phyloP scores from a whole-genome alignment of 176 grass and related monocot species.

The Musa troglodytarum region DNA sequence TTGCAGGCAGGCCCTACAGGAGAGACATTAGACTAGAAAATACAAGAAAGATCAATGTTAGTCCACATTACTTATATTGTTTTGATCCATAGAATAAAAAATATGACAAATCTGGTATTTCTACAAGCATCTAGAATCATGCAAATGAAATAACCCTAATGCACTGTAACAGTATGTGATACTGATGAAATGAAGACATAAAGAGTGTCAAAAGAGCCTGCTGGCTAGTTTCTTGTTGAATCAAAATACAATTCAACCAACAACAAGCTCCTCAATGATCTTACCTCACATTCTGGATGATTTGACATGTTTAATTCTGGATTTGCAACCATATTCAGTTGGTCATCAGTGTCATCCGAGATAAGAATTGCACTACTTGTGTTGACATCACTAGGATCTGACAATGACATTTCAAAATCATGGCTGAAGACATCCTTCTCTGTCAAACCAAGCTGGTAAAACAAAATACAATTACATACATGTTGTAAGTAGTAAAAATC shows the following conservation, averaged over 20 bases:
- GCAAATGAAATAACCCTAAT: not conserved
- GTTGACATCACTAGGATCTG: constrained; percentile 82
- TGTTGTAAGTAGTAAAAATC: constrained; percentile 16
- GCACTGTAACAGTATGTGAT: not conserved
- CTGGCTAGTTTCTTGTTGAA: not conserved
- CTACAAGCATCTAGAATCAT: not conserved
- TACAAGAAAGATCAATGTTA: constrained; percentile 9
- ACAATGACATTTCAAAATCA: constrained; percentile 50
- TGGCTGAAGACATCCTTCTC: constrained; percentile 86
- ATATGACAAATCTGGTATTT: not conserved
- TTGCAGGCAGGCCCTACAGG: constrained; percentile 12
- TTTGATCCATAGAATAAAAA: constrained; percentile 4
- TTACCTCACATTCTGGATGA: constrained; percentile 68
- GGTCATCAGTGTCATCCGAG: constrained; percentile 75
- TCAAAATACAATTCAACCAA: not conserved
- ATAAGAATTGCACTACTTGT: constrained; percentile 73
- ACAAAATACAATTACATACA: constrained; percentile 22
- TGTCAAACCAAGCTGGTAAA: constrained; percentile 59
- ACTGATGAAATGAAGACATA: not conserved
- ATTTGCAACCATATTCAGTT: constrained; percentile 45
- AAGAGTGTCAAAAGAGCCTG: not conserved
- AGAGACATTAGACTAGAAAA: constrained; percentile 40
- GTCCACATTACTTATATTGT: constrained; percentile 4
- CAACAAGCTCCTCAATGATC: not conserved
- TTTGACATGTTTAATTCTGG: constrained; percentile 37